Conservation (phyloP, 2,329 filamentous ascomycete species). For the Apiospora rasikravindrae region DNA sequence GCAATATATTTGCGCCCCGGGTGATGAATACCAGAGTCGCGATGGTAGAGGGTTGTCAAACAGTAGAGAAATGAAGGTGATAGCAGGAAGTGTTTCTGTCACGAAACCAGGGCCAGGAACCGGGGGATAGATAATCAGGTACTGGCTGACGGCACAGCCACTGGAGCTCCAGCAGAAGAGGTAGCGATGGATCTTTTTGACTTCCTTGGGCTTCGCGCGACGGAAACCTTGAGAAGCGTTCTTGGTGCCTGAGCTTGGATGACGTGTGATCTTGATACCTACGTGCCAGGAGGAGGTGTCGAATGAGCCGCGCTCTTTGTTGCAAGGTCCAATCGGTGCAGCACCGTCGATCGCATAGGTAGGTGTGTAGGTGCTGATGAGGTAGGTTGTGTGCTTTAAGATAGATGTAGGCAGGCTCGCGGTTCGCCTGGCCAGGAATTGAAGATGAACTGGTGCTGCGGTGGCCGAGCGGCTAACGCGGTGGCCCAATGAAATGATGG, state of each 20-base stretch:
- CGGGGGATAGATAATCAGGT: not conserved
- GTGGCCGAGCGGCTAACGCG: not conserved
- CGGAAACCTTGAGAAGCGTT: not conserved
- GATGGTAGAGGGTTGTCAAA: not conserved
- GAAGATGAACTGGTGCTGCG: not conserved
- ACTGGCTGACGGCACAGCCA: conserved; percentile 14
- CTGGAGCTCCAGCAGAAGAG: conserved; percentile 7
- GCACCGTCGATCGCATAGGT: not conserved
- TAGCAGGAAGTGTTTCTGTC: not conserved
- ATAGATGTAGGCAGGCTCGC: not conserved
- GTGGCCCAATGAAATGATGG: conserved; percentile 11
- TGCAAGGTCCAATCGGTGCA: not conserved
- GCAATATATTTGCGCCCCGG: not conserved
- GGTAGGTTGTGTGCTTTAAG: not conserved
- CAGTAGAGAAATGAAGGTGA: not conserved
- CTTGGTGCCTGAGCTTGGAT: conserved; percentile 14
- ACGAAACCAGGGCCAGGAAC: conserved; percentile 1
- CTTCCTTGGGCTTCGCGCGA: conserved; percentile 16
- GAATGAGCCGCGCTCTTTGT: not conserved
- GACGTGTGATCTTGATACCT: conserved; percentile 3
- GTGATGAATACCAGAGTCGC: not conserved
- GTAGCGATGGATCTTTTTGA: conserved; percentile 14
- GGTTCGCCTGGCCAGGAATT: not conserved
- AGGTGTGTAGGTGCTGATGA: not conserved
- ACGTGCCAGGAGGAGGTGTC: not conserved